Conservation (phyloP, 1,139 yeast species). For the Candida smagusa region DNA sequence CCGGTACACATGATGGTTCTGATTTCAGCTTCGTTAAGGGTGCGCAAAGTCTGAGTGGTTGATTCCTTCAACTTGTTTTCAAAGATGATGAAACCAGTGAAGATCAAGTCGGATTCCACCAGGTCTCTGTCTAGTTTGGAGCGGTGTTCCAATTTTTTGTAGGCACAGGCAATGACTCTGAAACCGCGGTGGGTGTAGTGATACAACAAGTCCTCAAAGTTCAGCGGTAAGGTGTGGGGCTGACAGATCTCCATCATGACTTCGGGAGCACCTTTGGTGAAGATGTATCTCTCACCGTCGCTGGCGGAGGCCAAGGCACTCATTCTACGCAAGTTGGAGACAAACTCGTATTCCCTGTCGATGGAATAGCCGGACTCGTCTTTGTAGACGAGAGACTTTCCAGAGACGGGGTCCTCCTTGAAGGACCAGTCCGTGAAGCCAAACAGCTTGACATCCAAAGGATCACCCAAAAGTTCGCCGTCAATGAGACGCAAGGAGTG, state of each 20-base stretch:
- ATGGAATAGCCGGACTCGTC: slow-evolving; percentile 45
- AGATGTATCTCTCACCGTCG: slow-evolving; percentile 41
- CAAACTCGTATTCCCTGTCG: slow-evolving; percentile 76
- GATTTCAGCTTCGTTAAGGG: slow-evolving; percentile 62
- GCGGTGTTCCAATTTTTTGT: slow-evolving; percentile 41
- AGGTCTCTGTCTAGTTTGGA: slow-evolving; percentile 38
- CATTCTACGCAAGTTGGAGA: slow-evolving; percentile 85
- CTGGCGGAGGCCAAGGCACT: slow-evolving; percentile 52
- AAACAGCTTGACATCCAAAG: slow-evolving; percentile 90
- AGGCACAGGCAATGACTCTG: slow-evolving; percentile 93
- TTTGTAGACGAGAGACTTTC: slow-evolving; percentile 18
- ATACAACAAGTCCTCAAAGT: slow-evolving; percentile 72
- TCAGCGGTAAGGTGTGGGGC: slow-evolving; percentile 64
- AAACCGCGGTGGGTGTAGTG: slow-evolving; percentile 90
- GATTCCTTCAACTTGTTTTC: slow-evolving; percentile 82
- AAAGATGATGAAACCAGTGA: slow-evolving; percentile 86
- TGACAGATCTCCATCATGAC: slow-evolving; percentile 80
- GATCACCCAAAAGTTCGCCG: slow-evolving; percentile 84
- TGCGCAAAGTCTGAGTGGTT: slow-evolving; percentile 58
- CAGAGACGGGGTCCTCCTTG: slow-evolving; percentile 47
- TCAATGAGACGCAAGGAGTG: slow-evolving; percentile 84
- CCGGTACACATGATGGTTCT: slow-evolving; percentile 97
- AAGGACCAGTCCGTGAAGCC: slow-evolving; percentile 78
- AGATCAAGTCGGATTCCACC: slow-evolving; percentile 65
- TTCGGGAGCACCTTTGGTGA: slow-evolving; percentile 97